phyloP scores from a whole-genome alignment of 2,329 filamentous ascomycete species.

The Fusarium mexicanum region DNA sequence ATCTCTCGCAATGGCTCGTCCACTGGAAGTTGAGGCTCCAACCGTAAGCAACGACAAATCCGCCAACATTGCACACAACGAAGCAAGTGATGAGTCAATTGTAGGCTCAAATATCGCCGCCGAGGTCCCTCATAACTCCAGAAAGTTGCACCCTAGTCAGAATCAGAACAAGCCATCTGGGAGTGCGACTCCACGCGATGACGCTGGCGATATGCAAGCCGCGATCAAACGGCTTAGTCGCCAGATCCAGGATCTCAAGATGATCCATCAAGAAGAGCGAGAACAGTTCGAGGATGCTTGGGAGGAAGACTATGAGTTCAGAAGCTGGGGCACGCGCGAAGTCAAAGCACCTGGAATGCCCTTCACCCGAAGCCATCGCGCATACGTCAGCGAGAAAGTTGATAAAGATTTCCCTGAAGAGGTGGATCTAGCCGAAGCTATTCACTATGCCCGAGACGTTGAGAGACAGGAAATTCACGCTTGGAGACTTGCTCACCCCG shows the following conservation, averaged over 20 bases:
- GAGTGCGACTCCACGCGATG: background rate
- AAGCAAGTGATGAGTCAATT: rapidly evolving
- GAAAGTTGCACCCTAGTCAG: background rate
- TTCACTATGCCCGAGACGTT: background rate
- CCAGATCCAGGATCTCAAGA: background rate
- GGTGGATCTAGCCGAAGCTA: background rate
- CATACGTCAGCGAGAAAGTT: background rate
- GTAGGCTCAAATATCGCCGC: background rate
- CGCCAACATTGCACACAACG: too few relatives aligned
- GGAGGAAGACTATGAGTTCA: background rate
- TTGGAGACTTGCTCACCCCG: background rate
- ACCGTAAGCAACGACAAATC: background rate
- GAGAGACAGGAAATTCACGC: background rate
- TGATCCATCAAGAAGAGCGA: background rate
- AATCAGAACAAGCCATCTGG: background rate
- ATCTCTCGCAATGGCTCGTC: background rate
- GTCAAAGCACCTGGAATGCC: background rate
- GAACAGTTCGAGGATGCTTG: background rate
- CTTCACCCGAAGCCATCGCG: background rate
- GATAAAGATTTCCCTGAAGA: background rate
- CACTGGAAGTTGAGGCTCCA: background rate
- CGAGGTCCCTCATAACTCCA: too few relatives aligned
- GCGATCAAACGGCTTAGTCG: background rate
- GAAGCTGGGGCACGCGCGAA: background rate
- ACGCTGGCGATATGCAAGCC: background rate